phyloP scores from a whole-genome alignment of 352 stramenopile species.

The Phytophthora ohioensis region DNA sequence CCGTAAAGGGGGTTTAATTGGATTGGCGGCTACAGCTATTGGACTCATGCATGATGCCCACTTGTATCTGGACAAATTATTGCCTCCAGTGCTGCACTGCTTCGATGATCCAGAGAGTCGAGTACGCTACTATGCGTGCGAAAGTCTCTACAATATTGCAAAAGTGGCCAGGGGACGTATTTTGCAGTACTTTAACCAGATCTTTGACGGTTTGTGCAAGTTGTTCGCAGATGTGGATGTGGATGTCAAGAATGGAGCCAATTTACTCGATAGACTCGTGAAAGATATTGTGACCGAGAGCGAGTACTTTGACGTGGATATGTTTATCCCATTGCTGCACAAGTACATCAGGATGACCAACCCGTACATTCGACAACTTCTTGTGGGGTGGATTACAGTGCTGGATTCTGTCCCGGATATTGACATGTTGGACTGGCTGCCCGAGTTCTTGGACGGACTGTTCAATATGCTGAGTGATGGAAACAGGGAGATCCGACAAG shows the following conservation, averaged over 20 bases:
- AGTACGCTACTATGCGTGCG: constrained; percentile 99
- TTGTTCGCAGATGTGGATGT: constrained; percentile 99
- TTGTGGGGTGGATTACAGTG: constrained; percentile 99
- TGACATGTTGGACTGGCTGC: constrained; percentile 98
- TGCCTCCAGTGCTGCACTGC: constrained; percentile 98
- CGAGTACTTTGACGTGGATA: constrained; percentile 98
- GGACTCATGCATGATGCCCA: constrained; percentile 95
- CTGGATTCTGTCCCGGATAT: constrained; percentile 99
- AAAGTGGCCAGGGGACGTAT: constrained; percentile 97
- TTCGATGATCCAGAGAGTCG: constrained; percentile 99
- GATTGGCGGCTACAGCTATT: constrained; percentile 97
- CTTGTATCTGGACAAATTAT: constrained; percentile 93
- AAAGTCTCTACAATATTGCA: constrained; percentile 99
- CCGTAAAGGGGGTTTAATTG: constrained; percentile 98
- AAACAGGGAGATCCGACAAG: constrained; percentile 98
- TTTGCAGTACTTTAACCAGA: constrained; percentile 99
- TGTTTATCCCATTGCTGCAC: constrained; percentile 99
- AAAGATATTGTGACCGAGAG: constrained; percentile 99
- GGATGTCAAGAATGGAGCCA: constrained; percentile 98
- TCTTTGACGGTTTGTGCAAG: constrained; percentile 97
- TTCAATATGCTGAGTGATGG: constrained; percentile 99
- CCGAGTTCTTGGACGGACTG: constrained; percentile 98
- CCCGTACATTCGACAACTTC: constrained; percentile 98
- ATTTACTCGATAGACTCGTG: constrained; percentile 92
- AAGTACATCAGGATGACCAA: constrained; percentile 99